Evolutionary conservation across 1,139 yeast species (phyloP).

Genomic region (Taphrina populina): DNA sequence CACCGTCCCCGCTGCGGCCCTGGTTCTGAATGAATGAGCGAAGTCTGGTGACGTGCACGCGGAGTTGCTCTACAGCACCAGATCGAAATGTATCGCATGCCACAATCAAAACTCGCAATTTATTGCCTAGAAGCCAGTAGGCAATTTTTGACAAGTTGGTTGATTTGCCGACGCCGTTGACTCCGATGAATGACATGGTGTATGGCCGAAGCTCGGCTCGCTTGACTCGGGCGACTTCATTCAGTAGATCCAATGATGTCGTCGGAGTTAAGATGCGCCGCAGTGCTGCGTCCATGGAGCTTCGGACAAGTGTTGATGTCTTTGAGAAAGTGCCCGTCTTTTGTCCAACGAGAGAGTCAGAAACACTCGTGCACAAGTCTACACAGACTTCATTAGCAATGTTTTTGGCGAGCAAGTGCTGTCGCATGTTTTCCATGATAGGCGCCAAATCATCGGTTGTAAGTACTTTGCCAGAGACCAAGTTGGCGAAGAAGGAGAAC

Average conservation of each 20-base stretch:
- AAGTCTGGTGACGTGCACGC: conserved; percentile 86
- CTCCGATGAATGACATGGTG: conserved; percentile 95
- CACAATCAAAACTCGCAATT: conserved; percentile 80
- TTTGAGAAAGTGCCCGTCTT: conserved; percentile 67
- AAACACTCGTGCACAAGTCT: conserved; percentile 59
- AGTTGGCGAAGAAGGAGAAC: conserved; percentile 57
- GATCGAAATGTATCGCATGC: conserved; percentile 98
- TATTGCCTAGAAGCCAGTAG: conserved; percentile 89
- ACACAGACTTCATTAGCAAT: conserved; percentile 61
- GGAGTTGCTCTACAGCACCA: conserved; percentile 95
- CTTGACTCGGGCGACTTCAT: conserved; percentile 66
- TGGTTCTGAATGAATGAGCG: conserved; percentile 58
- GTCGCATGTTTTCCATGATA: conserved; percentile 50
- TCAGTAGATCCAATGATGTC: conserved; percentile 80
- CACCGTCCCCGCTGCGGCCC: conserved; percentile 52
- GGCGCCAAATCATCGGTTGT: conserved; percentile 50
- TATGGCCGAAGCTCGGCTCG: conserved; percentile 56
- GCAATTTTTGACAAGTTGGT: conserved; percentile 92
- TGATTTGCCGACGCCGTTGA: conserved; percentile 96
- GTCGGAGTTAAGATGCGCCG: conserved; percentile 87
- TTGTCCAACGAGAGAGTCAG: conserved; percentile 60
- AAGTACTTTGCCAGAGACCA: conserved; percentile 58
- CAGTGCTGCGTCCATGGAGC: conserved; percentile 70
- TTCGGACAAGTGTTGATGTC: conserved; percentile 59
- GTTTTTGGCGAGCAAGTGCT: conserved; percentile 54